These are phyloP conservation scores for Centrapalus pauciflorus DNA, from an alignment of 129 eudicot species.

Conservation along the genomic window DNA sequence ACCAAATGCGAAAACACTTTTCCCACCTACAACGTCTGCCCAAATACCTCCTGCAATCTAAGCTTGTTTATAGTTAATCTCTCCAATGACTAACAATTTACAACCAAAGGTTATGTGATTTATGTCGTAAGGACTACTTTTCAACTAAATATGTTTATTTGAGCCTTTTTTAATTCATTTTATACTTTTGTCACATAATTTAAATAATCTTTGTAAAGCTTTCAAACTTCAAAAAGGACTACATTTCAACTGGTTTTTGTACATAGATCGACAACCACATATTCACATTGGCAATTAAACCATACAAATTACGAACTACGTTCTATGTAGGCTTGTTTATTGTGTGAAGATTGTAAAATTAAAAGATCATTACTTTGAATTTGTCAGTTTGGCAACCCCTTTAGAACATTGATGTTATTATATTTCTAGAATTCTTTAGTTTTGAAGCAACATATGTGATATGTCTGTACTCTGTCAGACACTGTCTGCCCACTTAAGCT, in stretches of 20 bases:
- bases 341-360: neutral
- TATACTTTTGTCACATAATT: neutral
- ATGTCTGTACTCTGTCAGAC: too few species aligned
- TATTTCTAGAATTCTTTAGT: neutral
- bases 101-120: neutral
- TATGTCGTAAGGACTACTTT: neutral
- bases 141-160: neutral
- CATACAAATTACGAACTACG: neutral
- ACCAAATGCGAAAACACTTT: slow-evolving; percentile 75
- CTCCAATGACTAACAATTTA: neutral
- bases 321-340: neutral
- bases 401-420: neutral
- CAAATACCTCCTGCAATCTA: slow-evolving; percentile 98
- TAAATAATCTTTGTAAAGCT: neutral
- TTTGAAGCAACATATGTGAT: neutral
- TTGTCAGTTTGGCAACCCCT: neutral
- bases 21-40: slow-evolving; percentile 98
- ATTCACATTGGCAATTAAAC: neutral
- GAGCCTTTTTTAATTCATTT: neutral
- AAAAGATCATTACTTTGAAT: neutral
- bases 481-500: neutral
- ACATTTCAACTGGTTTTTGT: neutral
- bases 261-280: neutral
- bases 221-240: neutral
- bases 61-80: slow-evolving; percentile 25